Evolutionary conservation across 2,329 filamentous ascomycete genomes (phyloP).

Genomic region (Coniochaeta prunicola): DNA sequence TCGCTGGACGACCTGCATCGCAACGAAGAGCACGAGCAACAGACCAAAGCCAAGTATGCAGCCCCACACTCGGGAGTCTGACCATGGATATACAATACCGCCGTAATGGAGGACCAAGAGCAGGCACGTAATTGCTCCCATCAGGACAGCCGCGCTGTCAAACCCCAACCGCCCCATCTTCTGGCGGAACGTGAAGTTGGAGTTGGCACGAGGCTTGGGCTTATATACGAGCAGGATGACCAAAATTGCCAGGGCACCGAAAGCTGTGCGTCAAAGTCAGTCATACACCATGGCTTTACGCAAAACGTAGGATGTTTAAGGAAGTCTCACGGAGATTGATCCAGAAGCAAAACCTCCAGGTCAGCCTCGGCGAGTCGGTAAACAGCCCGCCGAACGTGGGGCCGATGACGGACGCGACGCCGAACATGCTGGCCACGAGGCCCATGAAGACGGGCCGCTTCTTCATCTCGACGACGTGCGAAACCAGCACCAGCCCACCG

Average conservation of each 20-base stretch:
- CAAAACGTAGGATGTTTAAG: conserved; percentile 26
- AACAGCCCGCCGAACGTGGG: conserved; percentile 5
- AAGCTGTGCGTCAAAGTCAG: conserved; percentile 20
- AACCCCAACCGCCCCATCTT: neutral
- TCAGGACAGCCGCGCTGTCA: neutral
- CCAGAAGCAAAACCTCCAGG: conserved; percentile 8
- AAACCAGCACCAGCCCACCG: conserved; percentile 1
- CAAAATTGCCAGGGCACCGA: neutral
- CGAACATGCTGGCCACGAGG: neutral
- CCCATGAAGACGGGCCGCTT: conserved; percentile 3
- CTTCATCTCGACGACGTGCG: neutral
- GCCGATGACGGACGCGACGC: conserved; percentile 3
- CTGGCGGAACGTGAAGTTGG: neutral
- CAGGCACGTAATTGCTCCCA: neutral
- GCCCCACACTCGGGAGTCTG: conserved; percentile 36
- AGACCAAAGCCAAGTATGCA: conserved; percentile 49
- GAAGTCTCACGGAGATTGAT: conserved; percentile 13
- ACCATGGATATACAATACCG: conserved; percentile 22
- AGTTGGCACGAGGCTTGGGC: neutral
- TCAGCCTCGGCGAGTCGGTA: neutral
- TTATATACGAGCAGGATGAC: neutral
- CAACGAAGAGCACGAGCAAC: conserved; percentile 36
- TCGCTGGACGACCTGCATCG: conserved; percentile 55
- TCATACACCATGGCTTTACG: conserved; percentile 10
- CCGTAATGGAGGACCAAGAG: conserved; percentile 4